These are phyloP conservation scores for Stenocarpella maydis DNA, from an alignment of 2,329 filamentous ascomycete species.

Conservation along the genomic window DNA sequence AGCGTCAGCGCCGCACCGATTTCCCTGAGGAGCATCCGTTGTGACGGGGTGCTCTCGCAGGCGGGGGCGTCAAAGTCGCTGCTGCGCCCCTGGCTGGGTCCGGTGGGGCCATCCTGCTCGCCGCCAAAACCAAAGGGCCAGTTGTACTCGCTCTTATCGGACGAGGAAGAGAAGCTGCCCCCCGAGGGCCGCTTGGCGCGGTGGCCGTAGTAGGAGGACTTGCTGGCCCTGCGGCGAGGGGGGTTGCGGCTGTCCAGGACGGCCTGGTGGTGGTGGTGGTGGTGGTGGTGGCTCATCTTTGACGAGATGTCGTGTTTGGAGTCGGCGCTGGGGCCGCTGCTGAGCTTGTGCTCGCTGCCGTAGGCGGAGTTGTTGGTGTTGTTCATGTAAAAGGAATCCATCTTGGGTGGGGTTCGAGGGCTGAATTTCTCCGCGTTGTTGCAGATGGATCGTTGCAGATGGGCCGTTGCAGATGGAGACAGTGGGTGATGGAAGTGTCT, in stretches of 20 bases:
- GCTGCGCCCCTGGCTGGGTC: neutral
- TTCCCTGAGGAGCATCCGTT: conserved; percentile 18
- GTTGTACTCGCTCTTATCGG: conserved; percentile 23
- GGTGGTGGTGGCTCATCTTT: conserved; percentile 10
- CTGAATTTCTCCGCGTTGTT: neutral
- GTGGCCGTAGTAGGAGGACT: conserved; percentile 21
- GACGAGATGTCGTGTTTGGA: conserved; percentile 7
- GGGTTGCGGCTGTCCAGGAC: neutral
- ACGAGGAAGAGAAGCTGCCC: conserved; percentile 18
- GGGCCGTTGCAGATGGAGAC: neutral
- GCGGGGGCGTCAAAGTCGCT: neutral
- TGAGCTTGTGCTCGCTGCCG: conserved; percentile 8
- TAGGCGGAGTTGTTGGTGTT: conserved; percentile 20
- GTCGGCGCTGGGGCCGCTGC: neutral
- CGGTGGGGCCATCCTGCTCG: conserved; percentile 7
- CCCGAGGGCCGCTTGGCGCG: conserved; percentile 17
- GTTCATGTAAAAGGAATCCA: conserved; percentile 23
- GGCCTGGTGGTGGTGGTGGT: no score
- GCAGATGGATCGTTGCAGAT: neutral
- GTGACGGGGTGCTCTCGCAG: conserved; percentile 13
- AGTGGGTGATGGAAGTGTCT: neutral
- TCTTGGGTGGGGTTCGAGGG: conserved; percentile 16
- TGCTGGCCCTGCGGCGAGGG: conserved; percentile 16
- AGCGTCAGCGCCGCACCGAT: conserved; percentile 24
- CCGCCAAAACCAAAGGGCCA: neutral